Conservation (phyloP, 257 asterid genomes). For the Nicotiana knightiana region DNA sequence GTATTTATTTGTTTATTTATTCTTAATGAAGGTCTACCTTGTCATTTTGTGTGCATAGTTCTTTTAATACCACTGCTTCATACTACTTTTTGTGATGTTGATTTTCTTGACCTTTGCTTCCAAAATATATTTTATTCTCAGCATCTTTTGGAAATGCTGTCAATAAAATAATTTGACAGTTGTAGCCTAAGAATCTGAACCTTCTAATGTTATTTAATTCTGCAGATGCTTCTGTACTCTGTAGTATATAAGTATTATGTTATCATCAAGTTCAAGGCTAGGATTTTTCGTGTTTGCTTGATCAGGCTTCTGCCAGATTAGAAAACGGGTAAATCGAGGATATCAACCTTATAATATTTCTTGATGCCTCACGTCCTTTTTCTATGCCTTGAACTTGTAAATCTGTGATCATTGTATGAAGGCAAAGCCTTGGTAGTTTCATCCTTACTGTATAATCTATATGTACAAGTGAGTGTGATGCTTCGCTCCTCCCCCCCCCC, state of each 20-base stretch:
- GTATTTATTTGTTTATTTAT: background rate
- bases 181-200: constrained; percentile 18
- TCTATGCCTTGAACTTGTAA: constrained; percentile 10
- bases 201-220: constrained; percentile 9
- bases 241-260: background rate
- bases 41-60: background rate
- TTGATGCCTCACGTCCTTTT: constrained; percentile 12
- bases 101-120: constrained; percentile 14
- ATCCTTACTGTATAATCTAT: background rate
- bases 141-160: constrained; percentile 4
- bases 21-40: background rate
- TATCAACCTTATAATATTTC: constrained; percentile 19
- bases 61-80: background rate
- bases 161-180: constrained; percentile 6
- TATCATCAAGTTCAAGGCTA: constrained; percentile 9
- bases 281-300: constrained; percentile 10
- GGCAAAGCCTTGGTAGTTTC: constrained; percentile 11
- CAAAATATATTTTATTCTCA: background rate
- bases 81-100: background rate
- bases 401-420: background rate
- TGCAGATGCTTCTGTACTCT: constrained; percentile 10
- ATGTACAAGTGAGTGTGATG: constrained; percentile 2
- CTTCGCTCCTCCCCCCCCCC: background rate
- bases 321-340: constrained; percentile 17
- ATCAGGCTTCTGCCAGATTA: constrained; percentile 16